Conservation (phyloP, 2,329 filamentous ascomycete species). For the Fusarium scirpi region DNA sequence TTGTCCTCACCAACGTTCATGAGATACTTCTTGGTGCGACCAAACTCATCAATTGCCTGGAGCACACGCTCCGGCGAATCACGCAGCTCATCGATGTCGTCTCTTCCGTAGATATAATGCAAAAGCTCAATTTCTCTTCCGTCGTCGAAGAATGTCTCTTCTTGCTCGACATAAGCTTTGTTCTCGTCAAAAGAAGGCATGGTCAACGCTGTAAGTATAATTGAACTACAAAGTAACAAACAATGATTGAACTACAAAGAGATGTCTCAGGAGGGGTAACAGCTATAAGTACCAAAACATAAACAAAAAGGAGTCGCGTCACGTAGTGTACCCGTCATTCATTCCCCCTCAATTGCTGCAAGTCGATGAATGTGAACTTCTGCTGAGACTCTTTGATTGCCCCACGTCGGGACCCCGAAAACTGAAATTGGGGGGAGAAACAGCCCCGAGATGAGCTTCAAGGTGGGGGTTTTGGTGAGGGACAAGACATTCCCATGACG, state of each 20-base stretch:
- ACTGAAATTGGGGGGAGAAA: slow-evolving; percentile 4
- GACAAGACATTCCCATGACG: slow-evolving; percentile 36
- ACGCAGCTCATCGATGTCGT: slow-evolving; percentile 71
- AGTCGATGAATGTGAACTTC: slow-evolving; percentile 16
- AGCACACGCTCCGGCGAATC: slow-evolving; percentile 74
- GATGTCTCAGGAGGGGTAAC: neutral
- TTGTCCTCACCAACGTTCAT: slow-evolving; percentile 86
- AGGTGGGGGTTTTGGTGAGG: slow-evolving; percentile 26
- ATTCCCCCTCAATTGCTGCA: slow-evolving; percentile 29
- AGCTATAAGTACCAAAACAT: slow-evolving; percentile 20
- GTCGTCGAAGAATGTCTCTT: slow-evolving; percentile 69
- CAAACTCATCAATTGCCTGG: slow-evolving; percentile 76
- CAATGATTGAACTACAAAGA: neutral
- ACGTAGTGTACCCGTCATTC: slow-evolving; percentile 41
- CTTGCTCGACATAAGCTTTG: slow-evolving; percentile 58
- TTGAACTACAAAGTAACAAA: neutral
- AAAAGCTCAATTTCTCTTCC: slow-evolving; percentile 80
- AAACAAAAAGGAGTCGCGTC: slow-evolving; percentile 33
- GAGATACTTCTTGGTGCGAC: slow-evolving; percentile 71
- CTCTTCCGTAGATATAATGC: slow-evolving; percentile 73
- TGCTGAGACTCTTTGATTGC: slow-evolving; percentile 2
- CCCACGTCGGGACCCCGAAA: slow-evolving; percentile 24
- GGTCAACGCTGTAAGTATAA: neutral
- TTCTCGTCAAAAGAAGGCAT: slow-evolving; percentile 52
- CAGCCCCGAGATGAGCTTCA: slow-evolving; percentile 24